These are phyloP conservation scores for Fusarium protoensiforme DNA, from an alignment of 2,329 filamentous ascomycete genomes.

Conservation along the genomic window DNA sequence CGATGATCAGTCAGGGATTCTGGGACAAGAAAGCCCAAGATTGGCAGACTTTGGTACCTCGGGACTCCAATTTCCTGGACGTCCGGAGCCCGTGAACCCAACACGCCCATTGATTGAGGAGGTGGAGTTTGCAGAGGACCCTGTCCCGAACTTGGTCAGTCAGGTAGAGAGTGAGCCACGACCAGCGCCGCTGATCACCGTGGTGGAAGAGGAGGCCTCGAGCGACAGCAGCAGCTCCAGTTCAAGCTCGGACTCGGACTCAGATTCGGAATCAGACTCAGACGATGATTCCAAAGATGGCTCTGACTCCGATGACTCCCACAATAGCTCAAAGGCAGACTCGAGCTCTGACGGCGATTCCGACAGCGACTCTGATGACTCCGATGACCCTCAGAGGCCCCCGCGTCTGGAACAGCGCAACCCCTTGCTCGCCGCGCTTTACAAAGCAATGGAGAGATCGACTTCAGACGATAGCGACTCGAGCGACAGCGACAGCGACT, in stretches of 20 bases:
- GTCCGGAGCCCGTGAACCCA: neutral
- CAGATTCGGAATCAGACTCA: constrained; percentile 38
- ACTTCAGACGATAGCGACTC: constrained; percentile 13
- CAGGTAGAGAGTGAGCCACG: neutral
- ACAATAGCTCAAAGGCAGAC: constrained; percentile 5
- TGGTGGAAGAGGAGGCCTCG: constrained; percentile 19
- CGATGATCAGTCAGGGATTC: neutral
- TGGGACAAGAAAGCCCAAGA: neutral
- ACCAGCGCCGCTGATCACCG: constrained; percentile 1
- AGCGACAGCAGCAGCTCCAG: constrained; percentile 38
- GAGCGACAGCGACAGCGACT: constrained; percentile 31
- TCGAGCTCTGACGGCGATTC: neutral
- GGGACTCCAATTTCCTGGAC: constrained; percentile 16
- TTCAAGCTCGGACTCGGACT: constrained; percentile 44
- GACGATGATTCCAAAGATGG: constrained; percentile 52
- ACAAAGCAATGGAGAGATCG: neutral
- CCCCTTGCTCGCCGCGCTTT: neutral
- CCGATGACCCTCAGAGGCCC: neutral
- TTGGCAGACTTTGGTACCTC: constrained; percentile 10
- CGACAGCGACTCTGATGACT: neutral
- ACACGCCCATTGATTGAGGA: constrained; percentile 46
- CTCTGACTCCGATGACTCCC: constrained; percentile 37
- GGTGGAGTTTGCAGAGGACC: constrained; percentile 25
- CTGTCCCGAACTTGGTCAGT: neutral
- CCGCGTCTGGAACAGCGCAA: neutral